Percentiles rank a stretch among this genome's conserved stretches.
Evolutionary conservation across 139 green algal species (phyloP).

Genomic region (Pedinophyceae sp.): DNA sequence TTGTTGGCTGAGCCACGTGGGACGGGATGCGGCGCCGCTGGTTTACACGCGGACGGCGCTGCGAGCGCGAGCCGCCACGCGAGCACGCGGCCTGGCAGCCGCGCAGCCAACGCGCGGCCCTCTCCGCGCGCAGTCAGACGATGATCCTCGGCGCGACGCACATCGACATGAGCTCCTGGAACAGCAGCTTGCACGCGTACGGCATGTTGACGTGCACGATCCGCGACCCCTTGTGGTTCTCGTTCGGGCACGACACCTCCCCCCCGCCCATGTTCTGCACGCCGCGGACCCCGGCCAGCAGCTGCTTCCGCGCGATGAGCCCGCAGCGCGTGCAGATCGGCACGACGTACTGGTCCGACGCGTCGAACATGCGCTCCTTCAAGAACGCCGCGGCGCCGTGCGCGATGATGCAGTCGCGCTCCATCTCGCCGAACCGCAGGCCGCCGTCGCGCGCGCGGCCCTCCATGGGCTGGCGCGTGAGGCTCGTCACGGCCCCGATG

Average conservation of each 20-base stretch:
- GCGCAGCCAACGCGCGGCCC: background rate
- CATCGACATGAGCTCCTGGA: slow-evolving; percentile 90
- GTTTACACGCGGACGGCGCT: too few relatives aligned
- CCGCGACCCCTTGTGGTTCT: slow-evolving; percentile 3
- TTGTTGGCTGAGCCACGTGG: too few relatives aligned
- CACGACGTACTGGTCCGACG: slow-evolving; percentile 69
- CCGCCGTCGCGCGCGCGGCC: slow-evolving; percentile 85
- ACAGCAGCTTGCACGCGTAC: slow-evolving; percentile 89
- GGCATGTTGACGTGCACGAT: slow-evolving; percentile 59
- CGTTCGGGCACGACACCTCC: slow-evolving; percentile 27
- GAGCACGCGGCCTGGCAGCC: too few relatives aligned
- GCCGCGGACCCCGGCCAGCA: too few relatives aligned
- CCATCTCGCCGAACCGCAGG: slow-evolving; percentile 96
- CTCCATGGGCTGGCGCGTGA: slow-evolving; percentile 93
- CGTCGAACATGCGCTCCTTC: slow-evolving; percentile 81
- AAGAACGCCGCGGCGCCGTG: slow-evolving; percentile 68
- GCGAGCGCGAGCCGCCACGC: too few relatives aligned
- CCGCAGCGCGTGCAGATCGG: slow-evolving; percentile 71
- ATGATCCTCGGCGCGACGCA: slow-evolving; percentile 21
- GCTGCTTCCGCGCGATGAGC: slow-evolving; percentile 66
- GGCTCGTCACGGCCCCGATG: slow-evolving; percentile 75
- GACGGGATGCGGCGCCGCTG: too few relatives aligned
- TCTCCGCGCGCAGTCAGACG: background rate
- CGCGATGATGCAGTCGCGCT: slow-evolving; percentile 93
- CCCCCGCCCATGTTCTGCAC: slow-evolving; percentile 70